These are phyloP conservation scores for Teratosphaeria viscida DNA, from an alignment of 2,329 filamentous ascomycete species.

Conservation along the genomic window DNA sequence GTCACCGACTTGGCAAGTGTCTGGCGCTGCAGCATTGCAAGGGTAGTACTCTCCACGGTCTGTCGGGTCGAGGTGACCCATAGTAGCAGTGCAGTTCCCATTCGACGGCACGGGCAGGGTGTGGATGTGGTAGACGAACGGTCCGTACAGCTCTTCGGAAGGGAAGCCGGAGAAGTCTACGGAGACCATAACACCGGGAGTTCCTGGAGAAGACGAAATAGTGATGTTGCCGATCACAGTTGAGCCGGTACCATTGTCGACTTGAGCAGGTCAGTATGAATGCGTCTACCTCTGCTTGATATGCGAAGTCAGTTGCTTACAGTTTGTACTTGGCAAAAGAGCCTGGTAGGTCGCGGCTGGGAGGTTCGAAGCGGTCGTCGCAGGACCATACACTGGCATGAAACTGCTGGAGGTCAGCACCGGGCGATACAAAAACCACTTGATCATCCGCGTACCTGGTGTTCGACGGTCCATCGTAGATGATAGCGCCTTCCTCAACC, in stretches of 20 bases:
- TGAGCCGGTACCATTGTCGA: slow-evolving; percentile 8
- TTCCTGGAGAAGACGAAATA: background rate
- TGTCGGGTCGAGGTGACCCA: slow-evolving; percentile 62
- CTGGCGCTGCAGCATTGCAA: slow-evolving; percentile 48
- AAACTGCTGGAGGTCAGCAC: background rate
- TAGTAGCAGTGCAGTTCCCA: slow-evolving; percentile 62
- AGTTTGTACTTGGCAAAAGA: slow-evolving; percentile 3
- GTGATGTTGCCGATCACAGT: slow-evolving; percentile 5
- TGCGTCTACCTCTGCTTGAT: background rate
- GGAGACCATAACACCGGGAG: slow-evolving; percentile 4
- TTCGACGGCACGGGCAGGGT: slow-evolving; percentile 49
- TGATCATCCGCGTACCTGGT: background rate
- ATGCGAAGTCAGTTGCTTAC: background rate
- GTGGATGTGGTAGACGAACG: slow-evolving; percentile 58
- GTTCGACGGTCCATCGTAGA: slow-evolving; percentile 3
- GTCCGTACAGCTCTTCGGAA: slow-evolving; percentile 3
- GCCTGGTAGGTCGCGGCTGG: slow-evolving; percentile 5
- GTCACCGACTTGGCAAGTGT: slow-evolving; percentile 67
- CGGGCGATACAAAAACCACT: background rate
- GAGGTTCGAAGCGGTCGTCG: background rate
- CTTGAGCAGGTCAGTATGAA: background rate
- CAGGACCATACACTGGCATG: background rate
- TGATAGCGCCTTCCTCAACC: slow-evolving; percentile 10
- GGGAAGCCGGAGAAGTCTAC: slow-evolving; percentile 8
- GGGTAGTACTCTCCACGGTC: slow-evolving; percentile 49